These are phyloP conservation scores for Camelina sativa DNA, from an alignment of 345 rosid genomes.

Conservation along the genomic window DNA sequence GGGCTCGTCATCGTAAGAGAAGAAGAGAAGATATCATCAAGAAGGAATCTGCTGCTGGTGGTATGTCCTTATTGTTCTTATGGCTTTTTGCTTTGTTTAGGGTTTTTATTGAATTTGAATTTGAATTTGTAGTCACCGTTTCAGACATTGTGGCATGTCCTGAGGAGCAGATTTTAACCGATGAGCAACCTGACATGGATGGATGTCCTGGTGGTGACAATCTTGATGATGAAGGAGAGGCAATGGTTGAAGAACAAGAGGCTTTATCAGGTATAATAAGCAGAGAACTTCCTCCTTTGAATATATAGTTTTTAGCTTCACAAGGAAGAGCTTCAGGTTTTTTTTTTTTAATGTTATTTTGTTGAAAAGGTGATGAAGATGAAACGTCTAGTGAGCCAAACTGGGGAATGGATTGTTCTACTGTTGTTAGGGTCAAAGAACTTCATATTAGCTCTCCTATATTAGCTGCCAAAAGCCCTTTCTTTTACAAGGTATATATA, in stretches of 20 bases:
- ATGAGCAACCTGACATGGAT: conserved; percentile 80
- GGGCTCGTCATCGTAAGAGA: conserved; percentile 92
- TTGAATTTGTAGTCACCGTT: conserved; percentile 44
- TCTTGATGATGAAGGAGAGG: conserved; percentile 82
- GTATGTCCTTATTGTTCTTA: not conserved
- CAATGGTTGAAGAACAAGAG: conserved; percentile 76
- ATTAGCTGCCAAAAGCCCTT: conserved; percentile 97
- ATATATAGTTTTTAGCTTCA: not conserved
- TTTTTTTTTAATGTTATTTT: not conserved
- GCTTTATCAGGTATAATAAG: conserved; percentile 62
- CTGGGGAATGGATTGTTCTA: conserved; percentile 85
- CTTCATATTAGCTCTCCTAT: conserved; percentile 96
- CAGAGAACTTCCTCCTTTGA: not conserved
- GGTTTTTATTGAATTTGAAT: not conserved
- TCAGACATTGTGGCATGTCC: conserved; percentile 65
- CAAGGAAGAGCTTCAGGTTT: not conserved
- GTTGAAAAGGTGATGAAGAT: conserved; percentile 66
- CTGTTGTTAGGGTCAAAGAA: conserved; percentile 73
- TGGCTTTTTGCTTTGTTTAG: not conserved
- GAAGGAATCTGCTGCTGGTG: conserved; percentile 69
- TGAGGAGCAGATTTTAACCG: conserved; percentile 78
- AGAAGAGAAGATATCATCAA: conserved; percentile 77
- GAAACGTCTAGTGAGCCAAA: conserved; percentile 59
- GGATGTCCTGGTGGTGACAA: conserved; percentile 75
- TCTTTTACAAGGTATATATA: conserved; percentile 78